Percentiles rank a stretch among this genome's conserved stretches.
These are phyloP conservation scores for Phytopythium cucurbitacearum DNA, from an alignment of 352 stramenopile genomes.

Conservation along the genomic window DNA sequence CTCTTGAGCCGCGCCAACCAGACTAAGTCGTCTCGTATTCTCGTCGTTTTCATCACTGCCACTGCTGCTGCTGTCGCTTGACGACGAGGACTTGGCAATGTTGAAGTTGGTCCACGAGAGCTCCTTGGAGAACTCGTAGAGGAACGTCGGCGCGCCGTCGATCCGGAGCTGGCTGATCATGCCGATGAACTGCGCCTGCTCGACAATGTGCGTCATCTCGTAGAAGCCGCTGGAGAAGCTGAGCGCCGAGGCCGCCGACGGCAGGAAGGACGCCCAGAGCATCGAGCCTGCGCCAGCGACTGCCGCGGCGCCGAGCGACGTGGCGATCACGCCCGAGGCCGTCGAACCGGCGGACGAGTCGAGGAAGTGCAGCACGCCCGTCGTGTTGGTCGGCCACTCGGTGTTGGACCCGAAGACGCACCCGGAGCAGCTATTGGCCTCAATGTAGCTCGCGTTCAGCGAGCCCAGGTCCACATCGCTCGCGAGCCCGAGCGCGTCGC, in stretches of 20 bases:
- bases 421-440: slow-evolving; percentile 67
- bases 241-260: slow-evolving; percentile 50
- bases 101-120: slow-evolving; percentile 88
- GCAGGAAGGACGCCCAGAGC: slow-evolving; percentile 67
- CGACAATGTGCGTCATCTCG: slow-evolving; percentile 84
- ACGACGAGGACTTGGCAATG: slow-evolving; percentile 39
- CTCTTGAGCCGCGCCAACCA: slow-evolving; percentile 18
- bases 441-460: slow-evolving; percentile 43
- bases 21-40: slow-evolving; percentile 1
- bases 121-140: slow-evolving; percentile 78
- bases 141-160: slow-evolving; percentile 65
- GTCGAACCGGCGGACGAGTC: slow-evolving; percentile 63
- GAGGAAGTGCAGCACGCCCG: slow-evolving; percentile 62
- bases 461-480: slow-evolving; percentile 42
- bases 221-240: slow-evolving; percentile 74
- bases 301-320: slow-evolving; percentile 51
- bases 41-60: slow-evolving; percentile 4
- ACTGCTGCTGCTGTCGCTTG: not conserved
- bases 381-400: slow-evolving; percentile 76
- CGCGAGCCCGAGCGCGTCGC: slow-evolving; percentile 38
- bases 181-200: slow-evolving; percentile 81
- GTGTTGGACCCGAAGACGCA: slow-evolving; percentile 82
- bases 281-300: slow-evolving; percentile 54
- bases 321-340: slow-evolving; percentile 63
- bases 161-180: slow-evolving; percentile 83